Evolutionary conservation across 345 rosid genomes (phyloP).

Genomic region (Camelina sativa): DNA sequence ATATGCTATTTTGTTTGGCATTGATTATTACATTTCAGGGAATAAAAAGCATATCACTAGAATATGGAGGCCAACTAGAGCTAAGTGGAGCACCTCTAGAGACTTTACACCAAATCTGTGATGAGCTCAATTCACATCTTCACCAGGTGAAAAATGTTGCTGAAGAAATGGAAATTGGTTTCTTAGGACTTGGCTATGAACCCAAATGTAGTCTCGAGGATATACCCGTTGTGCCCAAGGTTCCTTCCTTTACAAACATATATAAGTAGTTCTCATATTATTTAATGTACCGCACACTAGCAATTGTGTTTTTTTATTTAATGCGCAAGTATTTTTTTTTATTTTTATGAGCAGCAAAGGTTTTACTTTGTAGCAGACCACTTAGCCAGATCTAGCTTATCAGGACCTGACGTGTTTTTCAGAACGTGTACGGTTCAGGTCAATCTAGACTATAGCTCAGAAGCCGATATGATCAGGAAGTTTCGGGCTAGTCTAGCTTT

Average conservation of each 20-base stretch:
- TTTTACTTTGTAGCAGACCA: slow-evolving; percentile 73
- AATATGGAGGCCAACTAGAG: slow-evolving; percentile 94
- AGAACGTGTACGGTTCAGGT: slow-evolving; percentile 96
- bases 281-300: neutral
- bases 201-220: slow-evolving; percentile 75
- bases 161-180: slow-evolving; percentile 89
- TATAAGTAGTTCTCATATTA: neutral
- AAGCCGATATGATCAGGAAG: slow-evolving; percentile 93
- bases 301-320: neutral
- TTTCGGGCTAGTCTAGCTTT: slow-evolving; percentile 89
- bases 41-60: slow-evolving; percentile 83
- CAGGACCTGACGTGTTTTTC: slow-evolving; percentile 76
- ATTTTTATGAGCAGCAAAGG: slow-evolving; percentile 67
- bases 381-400: slow-evolving; percentile 70
- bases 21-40: slow-evolving; percentile 52
- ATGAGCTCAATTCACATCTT: slow-evolving; percentile 89
- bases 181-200: slow-evolving; percentile 86
- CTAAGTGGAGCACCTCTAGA: slow-evolving; percentile 96
- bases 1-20: neutral
- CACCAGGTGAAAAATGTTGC: slow-evolving; percentile 92
- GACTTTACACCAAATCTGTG: slow-evolving; percentile 94
- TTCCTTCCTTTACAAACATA: slow-evolving; percentile 30
- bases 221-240: slow-evolving; percentile 85
- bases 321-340: neutral
- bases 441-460: slow-evolving; percentile 53